phyloP scores from a whole-genome alignment of 1,284 basidiomycete genomes.

The Naganishia sp. region DNA sequence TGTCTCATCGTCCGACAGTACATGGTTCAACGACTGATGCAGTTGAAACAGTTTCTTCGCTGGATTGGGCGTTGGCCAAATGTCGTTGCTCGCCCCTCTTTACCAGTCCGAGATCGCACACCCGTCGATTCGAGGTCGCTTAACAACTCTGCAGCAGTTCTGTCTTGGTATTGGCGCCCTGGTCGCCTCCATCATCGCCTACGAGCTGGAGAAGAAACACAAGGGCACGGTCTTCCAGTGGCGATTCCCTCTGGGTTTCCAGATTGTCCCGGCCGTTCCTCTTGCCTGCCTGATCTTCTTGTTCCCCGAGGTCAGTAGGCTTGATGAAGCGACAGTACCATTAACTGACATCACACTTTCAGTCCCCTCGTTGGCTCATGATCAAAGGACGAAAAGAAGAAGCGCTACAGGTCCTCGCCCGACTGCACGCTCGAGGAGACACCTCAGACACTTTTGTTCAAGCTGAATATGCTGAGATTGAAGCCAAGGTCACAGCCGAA shows the following conservation, averaged over 20 bases:
- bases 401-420: constrained; percentile 56
- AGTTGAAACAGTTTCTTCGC: constrained; percentile 15
- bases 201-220: constrained; percentile 52
- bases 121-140: constrained; percentile 63
- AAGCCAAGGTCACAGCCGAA: constrained; percentile 47
- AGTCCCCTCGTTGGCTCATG: constrained; percentile 55
- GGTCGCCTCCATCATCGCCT: constrained; percentile 54
- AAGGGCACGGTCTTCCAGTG: constrained; percentile 54
- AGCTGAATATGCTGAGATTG: constrained; percentile 53
- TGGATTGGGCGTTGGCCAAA: constrained; percentile 58
- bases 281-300: constrained; percentile 62
- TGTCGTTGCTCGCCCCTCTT: constrained; percentile 62
- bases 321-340: not conserved
- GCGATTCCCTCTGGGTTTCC: constrained; percentile 58
- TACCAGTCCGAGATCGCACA: constrained; percentile 65
- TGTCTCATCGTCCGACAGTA: constrained; percentile 33
- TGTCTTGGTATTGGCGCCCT: constrained; percentile 58
- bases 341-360: not conserved
- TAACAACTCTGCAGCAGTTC: constrained; percentile 63
- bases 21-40: not conserved
- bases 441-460: constrained; percentile 53
- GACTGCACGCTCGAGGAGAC: constrained; percentile 61
- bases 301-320: constrained; percentile 55
- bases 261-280: constrained; percentile 59
- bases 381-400: constrained; percentile 60